Percentiles rank a stretch among this genome's conserved stretches.
Conservation (phyloP, 768 basidiomycete genomes). For the Holtermanniella nyarrowii region DNA sequence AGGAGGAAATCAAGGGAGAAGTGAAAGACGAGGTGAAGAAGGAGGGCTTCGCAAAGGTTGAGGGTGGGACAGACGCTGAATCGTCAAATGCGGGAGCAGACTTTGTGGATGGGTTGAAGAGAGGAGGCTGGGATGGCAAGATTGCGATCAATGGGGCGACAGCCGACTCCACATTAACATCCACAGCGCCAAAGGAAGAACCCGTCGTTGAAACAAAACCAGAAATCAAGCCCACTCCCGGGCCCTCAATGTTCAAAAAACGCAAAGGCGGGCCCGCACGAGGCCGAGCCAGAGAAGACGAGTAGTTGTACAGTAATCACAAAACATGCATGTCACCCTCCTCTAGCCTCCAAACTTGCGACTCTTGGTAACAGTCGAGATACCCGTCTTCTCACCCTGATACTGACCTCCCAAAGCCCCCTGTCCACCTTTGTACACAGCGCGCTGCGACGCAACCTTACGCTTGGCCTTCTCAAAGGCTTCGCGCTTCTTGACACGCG, state of each 20-base stretch:
- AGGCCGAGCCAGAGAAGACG: not conserved
- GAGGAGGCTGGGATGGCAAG: conserved; percentile 8
- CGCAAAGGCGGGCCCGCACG: conserved; percentile 36
- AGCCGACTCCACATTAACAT: not conserved
- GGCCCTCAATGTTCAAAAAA: conserved; percentile 41
- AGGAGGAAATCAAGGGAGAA: conserved; percentile 8
- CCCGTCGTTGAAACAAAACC: not conserved
- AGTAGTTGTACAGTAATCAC: not conserved
- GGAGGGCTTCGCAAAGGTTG: conserved; percentile 6
- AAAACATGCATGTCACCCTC: not conserved
- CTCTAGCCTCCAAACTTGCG: conserved; percentile 48
- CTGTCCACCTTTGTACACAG: conserved; percentile 81
- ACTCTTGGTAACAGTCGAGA: conserved; percentile 80
- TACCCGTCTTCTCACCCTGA: conserved; percentile 86
- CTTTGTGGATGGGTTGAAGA: conserved; percentile 4
- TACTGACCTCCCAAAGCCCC: conserved; percentile 60
- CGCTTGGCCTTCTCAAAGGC: conserved; percentile 91
- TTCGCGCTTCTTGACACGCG: conserved; percentile 91
- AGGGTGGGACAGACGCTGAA: no score
- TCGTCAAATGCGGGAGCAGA: no score
- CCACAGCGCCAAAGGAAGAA: not conserved
- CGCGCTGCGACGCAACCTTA: conserved; percentile 76
- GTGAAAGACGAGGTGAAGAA: conserved; percentile 8
- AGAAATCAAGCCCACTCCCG: not conserved
- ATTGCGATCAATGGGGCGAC: conserved; percentile 2